Percentiles rank a stretch among this genome's conserved stretches.
Evolutionary conservation across 2,329 filamentous ascomycete genomes (phyloP).

Genomic region (Paraconiothyrium sp.): DNA sequence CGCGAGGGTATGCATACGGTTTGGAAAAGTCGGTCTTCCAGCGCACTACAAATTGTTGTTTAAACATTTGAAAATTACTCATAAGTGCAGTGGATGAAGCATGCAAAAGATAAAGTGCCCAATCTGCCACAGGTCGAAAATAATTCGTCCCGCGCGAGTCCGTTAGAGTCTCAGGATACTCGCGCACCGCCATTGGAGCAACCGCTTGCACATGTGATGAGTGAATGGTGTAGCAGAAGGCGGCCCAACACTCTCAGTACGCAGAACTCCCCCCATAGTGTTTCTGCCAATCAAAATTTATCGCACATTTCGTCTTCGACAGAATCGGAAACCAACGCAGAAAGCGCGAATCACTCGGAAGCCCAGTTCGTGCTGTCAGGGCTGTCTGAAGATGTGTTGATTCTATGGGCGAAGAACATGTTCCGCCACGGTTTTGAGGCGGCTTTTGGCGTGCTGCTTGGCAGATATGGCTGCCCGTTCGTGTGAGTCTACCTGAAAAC

Average conservation of each 20-base stretch:
- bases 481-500: slow-evolving; percentile 13
- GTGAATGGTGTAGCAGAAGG: not conserved
- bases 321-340: not conserved
- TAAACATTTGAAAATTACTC: not conserved
- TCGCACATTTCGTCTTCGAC: not conserved
- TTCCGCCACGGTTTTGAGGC: slow-evolving; percentile 20
- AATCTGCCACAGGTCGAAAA: not conserved
- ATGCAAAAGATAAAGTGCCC: not conserved
- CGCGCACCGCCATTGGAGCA: not conserved
- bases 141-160: not conserved
- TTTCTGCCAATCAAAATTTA: not conserved
- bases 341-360: not conserved
- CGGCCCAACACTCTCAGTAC: not conserved
- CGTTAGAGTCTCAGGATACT: not conserved
- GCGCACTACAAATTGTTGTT: not conserved
- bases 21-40: not conserved
- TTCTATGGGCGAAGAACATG: slow-evolving; percentile 3
- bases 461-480: slow-evolving; percentile 23
- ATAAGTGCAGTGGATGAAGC: slow-evolving; percentile 5
- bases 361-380: too few species aligned
- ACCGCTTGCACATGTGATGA: not conserved
- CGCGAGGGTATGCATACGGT: not conserved
- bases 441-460: slow-evolving; percentile 18
- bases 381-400: not conserved
- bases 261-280: not conserved